Conservation (phyloP, 2,329 filamentous ascomycete species). For the Colletotrichum lupini region DNA sequence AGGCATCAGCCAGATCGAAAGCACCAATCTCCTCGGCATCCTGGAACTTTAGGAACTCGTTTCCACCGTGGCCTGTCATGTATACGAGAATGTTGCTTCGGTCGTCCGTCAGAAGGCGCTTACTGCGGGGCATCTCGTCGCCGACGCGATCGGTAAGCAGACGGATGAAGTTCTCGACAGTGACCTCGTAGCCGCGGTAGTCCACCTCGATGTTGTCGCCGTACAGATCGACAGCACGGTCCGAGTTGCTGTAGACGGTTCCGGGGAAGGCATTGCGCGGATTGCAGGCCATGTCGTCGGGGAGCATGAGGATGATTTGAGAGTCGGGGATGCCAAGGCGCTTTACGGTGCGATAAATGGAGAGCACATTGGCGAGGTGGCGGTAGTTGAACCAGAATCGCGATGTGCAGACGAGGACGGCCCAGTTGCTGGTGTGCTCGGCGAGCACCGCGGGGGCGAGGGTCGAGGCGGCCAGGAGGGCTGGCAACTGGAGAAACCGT, state of each 20-base stretch:
- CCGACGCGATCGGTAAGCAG: constrained; percentile 94
- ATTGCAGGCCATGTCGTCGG: constrained; percentile 99
- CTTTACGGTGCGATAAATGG: constrained; percentile 97
- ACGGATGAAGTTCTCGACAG: constrained; percentile 98
- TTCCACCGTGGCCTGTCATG: constrained; percentile 98
- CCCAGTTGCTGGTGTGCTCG: constrained; percentile 98
- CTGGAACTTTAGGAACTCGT: constrained; percentile 98
- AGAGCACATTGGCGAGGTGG: constrained; percentile 96
- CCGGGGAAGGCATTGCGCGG: constrained; percentile 97
- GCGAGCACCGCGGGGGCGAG: constrained; percentile 60
- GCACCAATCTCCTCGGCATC: constrained; percentile 97
- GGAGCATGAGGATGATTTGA: constrained; percentile 99
- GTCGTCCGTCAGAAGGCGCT: constrained; percentile 92
- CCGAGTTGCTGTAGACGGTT: constrained; percentile 98
- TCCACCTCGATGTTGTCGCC: constrained; percentile 99
- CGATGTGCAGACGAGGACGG: constrained; percentile 97
- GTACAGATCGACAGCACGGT: constrained; percentile 94
- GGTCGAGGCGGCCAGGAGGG: constrained; percentile 59
- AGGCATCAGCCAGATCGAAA: constrained; percentile 95
- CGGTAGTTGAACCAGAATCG: constrained; percentile 99
- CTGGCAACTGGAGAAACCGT: constrained; percentile 55
- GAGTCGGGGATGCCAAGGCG: constrained; percentile 97
- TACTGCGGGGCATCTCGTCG: constrained; percentile 94
- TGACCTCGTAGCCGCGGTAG: constrained; percentile 97
- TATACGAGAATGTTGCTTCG: constrained; percentile 97